Evolutionary conservation across 495 filamentous ascomycete species (phyloP), one percentile per base, ranked within the genome.

Genomic region (Cercophora sp.): DNA sequence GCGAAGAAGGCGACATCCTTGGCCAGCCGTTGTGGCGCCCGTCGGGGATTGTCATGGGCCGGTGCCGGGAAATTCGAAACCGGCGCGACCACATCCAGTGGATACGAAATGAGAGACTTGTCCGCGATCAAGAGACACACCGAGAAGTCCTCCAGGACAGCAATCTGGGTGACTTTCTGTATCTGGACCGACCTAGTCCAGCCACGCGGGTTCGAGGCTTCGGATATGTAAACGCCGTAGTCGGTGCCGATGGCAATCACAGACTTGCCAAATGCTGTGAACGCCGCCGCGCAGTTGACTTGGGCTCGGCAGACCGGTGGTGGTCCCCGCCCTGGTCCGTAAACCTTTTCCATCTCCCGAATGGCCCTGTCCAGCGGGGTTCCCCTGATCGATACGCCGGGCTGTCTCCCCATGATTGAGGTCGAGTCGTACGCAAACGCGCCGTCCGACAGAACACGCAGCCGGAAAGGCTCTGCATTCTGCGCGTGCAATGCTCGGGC

Each of bases 201-300:
- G 9, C 88, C 88, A 54, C 94, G 80, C 22, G 92, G 89, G 58
- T 96, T 90, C 46, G 84, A 82, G 18, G 85, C 80, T 59, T 92
- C 87, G 5, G 91, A 86, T 32, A 93, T 84, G 64, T 85, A 97
- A 2, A 99, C 89, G 18, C 94, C 93, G 66, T 85, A 88, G 64
- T 99, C 93, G 0, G 94, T 96, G 39, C 93, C 93, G 58, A 99
- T 86, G 15, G 93, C 94, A 44, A 96, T 84, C 86, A 96, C 91
- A 31, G 86, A 81, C 58, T 85, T 89, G 3, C 89, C 90, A 57
- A 82, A 82, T 4, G 85, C 85, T 13, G 82, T 85, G 68, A 97
- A 99, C 3, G 86, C 80, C 10, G 91, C 96, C 15, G 93, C 89
- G 69, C 93, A 99, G 64, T 97, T 91, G 51, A 99, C 91, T 13